phyloP scores from a whole-genome alignment of 2,329 filamentous ascomycete genomes.

The Ophiocordyceps camponoti-leonardi region DNA sequence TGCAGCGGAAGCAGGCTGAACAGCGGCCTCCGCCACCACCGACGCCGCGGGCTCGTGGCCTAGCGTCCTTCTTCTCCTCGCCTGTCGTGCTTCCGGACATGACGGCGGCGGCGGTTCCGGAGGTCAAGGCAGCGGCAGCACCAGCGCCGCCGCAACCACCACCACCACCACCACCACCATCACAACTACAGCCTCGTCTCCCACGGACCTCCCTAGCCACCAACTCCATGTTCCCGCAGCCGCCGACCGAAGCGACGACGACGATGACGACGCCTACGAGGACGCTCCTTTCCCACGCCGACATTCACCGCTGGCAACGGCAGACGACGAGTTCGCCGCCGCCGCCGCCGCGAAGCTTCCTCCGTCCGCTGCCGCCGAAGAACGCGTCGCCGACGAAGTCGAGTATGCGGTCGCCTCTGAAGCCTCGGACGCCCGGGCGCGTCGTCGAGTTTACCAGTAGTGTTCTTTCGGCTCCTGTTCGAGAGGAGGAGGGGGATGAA shows the following conservation, averaged over 20 bases:
- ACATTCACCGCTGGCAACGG: conserved; percentile 24
- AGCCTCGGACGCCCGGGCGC: conserved; percentile 38
- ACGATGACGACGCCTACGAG: conserved; percentile 17
- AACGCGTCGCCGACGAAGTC: conserved; percentile 40
- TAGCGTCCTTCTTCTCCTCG: conserved; percentile 41
- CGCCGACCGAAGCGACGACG: no score
- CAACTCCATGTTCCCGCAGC: conserved; percentile 22
- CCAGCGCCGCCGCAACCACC: conserved; percentile 5
- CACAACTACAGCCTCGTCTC: conserved; percentile 4
- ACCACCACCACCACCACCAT: no score
- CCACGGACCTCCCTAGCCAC: conserved; percentile 11
- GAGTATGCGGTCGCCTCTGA: conserved; percentile 36
- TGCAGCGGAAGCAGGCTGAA: conserved; percentile 9
- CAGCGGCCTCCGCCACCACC: conserved; percentile 1
- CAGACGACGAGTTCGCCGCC: conserved; percentile 17
- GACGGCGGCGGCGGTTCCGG: conserved; percentile 15
- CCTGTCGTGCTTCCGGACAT: conserved; percentile 23
- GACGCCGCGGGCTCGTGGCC: conserved; percentile 22
- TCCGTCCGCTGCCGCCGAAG: conserved; percentile 30
- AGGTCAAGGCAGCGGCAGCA: conserved; percentile 7
- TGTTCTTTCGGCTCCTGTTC: conserved; percentile 26
- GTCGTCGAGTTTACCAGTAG: conserved; percentile 40
- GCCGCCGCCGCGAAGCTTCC: conserved; percentile 6
- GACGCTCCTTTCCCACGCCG: conserved; percentile 23
- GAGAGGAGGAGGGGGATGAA: conserved; percentile 17